Evolutionary conservation across 768 basidiomycete species (phyloP).

Genomic region (Sporobolomyces phaffii): DNA sequence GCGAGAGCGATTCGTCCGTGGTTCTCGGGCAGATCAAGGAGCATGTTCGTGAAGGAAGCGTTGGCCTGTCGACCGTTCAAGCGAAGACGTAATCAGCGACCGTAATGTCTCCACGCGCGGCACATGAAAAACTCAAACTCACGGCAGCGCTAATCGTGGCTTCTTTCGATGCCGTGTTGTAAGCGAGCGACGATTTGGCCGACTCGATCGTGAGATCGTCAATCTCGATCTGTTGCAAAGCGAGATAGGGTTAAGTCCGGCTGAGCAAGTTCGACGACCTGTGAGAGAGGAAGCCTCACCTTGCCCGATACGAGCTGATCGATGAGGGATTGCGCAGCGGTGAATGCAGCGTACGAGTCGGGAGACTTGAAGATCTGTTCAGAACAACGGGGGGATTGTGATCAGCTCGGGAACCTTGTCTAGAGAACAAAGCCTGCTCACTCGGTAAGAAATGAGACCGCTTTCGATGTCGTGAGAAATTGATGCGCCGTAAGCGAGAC

Average conservation of each 20-base stretch:
- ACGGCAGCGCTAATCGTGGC: slow-evolving; percentile 84
- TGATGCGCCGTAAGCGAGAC: slow-evolving; percentile 61
- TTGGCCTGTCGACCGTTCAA: slow-evolving; percentile 69
- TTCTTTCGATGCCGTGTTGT: slow-evolving; percentile 67
- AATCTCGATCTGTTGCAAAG: slow-evolving; percentile 69
- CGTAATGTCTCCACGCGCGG: too few relatives aligned
- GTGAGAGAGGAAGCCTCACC: slow-evolving; percentile 49
- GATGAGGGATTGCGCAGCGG: slow-evolving; percentile 71
- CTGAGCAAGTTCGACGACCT: too few relatives aligned
- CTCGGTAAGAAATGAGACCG: slow-evolving; percentile 44
- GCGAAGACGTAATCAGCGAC: too few relatives aligned
- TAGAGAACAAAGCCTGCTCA: background rate
- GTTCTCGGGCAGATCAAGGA: slow-evolving; percentile 73
- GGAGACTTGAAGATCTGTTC: slow-evolving; percentile 31
- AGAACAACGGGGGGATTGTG: background rate
- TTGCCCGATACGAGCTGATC: slow-evolving; percentile 72
- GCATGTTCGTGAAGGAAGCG: slow-evolving; percentile 76
- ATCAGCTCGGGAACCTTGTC: too few relatives aligned
- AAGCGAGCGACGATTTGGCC: slow-evolving; percentile 87
- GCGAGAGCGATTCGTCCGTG: slow-evolving; percentile 70
- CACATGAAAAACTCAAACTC: slow-evolving; percentile 46
- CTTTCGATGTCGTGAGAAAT: slow-evolving; percentile 40
- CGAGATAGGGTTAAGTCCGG: slow-evolving; percentile 35
- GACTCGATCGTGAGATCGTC: slow-evolving; percentile 77
- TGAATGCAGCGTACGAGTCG: slow-evolving; percentile 60